Base-by-base conservation (phyloP, 768 basidiomycete species). In the Psilocybe cubensis region DNA sequence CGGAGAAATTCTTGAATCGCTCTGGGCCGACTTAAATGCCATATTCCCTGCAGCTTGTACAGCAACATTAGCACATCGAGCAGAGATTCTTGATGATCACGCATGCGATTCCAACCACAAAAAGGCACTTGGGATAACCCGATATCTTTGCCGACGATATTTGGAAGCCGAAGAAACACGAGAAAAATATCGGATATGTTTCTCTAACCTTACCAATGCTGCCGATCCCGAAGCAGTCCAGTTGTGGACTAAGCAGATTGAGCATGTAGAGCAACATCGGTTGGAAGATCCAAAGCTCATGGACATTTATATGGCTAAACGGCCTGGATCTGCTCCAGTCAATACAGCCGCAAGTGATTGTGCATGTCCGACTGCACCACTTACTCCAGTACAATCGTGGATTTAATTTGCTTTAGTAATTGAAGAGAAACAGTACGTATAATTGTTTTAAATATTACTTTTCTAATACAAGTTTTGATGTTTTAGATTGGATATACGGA, bases 21-120 rank as follows among this genome's bases (percentile, higher is more conserved):
- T 65, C 12, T 69, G 68, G 68, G 57, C 65, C 18, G 43, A 23
- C 0, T 23, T 65, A n/a, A 69, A 69, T 38, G 21, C 38, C 0
- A 64, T 64, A 25, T 63, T 59, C 2, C 43, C 49, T 2, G 52
- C 44, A 4, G 58, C 54, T 1, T 28, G 51, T 9, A 63, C 56
- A 0, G 61, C 61, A 28, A 62, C 64, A 1, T 14, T 59, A 5
- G 51, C 66, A 0, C 50, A 58, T 28, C 24, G 61, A 14, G 48
- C 52, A 1, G 63, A 71, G 40, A 56, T 61, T 7, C 40, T 70
- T 0, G 63, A 68, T 54, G 63, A 70, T 57, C 66, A 70, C 42
- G 64, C 63, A 23, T 50, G 43, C 33, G 66, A 68, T 42, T 61
- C 58, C 7, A 70, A 72, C 56, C 64, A 62, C 9, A 67, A 64